Evolutionary conservation across 2,329 filamentous ascomycete genomes (phyloP).

Genomic region (Teratosphaeria epicoccoides): DNA sequence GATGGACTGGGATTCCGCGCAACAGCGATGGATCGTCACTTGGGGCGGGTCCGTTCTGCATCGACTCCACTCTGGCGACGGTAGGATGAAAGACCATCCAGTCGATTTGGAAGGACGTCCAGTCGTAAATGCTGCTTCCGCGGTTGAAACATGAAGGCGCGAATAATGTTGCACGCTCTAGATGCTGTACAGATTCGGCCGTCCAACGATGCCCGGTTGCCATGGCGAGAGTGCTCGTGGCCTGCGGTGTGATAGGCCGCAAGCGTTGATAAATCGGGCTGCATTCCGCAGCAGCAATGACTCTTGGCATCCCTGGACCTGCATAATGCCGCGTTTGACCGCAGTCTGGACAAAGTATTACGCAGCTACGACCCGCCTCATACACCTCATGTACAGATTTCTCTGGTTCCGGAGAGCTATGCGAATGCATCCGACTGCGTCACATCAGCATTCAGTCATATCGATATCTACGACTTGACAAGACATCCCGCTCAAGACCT

Average conservation of each 20-base stretch:
- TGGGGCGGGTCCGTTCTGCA: constrained; percentile 23
- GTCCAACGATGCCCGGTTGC: too few relatives aligned
- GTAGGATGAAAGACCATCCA: background rate
- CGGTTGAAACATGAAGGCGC: background rate
- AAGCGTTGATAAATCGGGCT: too few relatives aligned
- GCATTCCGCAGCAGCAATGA: background rate
- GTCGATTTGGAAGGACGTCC: background rate
- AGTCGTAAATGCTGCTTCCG: background rate
- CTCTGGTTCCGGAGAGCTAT: too few relatives aligned
- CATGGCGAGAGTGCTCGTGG: too few relatives aligned
- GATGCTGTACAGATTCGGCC: background rate
- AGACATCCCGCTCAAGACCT: too few relatives aligned
- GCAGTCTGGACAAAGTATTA: constrained; percentile 24
- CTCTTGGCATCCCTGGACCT: background rate
- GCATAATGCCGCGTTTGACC: background rate
- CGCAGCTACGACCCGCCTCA: constrained; percentile 33
- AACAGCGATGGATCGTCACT: constrained; percentile 22
- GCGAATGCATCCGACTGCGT: background rate
- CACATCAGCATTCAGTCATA: too few relatives aligned
- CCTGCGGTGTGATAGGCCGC: too few relatives aligned
- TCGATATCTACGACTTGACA: too few relatives aligned
- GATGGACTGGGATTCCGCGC: constrained; percentile 28
- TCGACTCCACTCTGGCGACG: background rate
- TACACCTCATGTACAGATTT: too few relatives aligned
- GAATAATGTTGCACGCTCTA: background rate